A percentile compares a stretch with the other conserved stretches of the same genome.
phyloP scores from a whole-genome alignment of 139 green algal genomes.

The Picochlorum sp. region DNA sequence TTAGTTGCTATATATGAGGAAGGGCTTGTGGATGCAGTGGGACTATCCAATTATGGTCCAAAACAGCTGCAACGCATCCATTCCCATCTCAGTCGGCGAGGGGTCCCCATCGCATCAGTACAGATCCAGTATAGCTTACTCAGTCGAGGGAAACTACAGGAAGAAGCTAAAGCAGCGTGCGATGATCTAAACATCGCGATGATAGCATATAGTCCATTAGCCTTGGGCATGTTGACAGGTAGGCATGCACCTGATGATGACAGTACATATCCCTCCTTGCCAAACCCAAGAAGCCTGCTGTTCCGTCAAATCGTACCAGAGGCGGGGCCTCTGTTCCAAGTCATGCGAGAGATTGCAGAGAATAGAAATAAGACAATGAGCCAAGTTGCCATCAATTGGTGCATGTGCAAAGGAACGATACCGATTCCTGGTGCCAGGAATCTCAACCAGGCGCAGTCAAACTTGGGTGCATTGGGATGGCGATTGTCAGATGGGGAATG shows the following conservation, averaged over 20 bases:
- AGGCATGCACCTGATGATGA: slow-evolving; percentile 54
- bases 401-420: slow-evolving; percentile 77
- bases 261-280: slow-evolving; percentile 30
- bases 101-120: slow-evolving; percentile 63
- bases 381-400: slow-evolving; percentile 94
- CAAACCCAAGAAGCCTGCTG: slow-evolving; percentile 61
- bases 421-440: slow-evolving; percentile 90
- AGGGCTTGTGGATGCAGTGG: slow-evolving; percentile 68
- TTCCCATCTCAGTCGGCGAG: slow-evolving; percentile 51
- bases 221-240: slow-evolving; percentile 70
- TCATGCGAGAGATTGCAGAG: slow-evolving; percentile 52
- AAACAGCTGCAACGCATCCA: slow-evolving; percentile 58
- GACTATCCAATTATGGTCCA: slow-evolving; percentile 60
- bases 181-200: slow-evolving; percentile 81
- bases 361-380: slow-evolving; percentile 52
- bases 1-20: slow-evolving; percentile 54
- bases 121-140: slow-evolving; percentile 90
- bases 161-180: slow-evolving; percentile 49
- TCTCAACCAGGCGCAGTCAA: slow-evolving; percentile 55
- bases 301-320: slow-evolving; percentile 78
- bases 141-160: slow-evolving; percentile 49
- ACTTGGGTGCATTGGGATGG: slow-evolving; percentile 66
- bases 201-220: slow-evolving; percentile 90
- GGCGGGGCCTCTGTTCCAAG: slow-evolving; percentile 44
- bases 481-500: slow-evolving; percentile 53